Evolutionary conservation across 768 basidiomycete genomes (phyloP).

Genomic region (Leccinum imitatum): DNA sequence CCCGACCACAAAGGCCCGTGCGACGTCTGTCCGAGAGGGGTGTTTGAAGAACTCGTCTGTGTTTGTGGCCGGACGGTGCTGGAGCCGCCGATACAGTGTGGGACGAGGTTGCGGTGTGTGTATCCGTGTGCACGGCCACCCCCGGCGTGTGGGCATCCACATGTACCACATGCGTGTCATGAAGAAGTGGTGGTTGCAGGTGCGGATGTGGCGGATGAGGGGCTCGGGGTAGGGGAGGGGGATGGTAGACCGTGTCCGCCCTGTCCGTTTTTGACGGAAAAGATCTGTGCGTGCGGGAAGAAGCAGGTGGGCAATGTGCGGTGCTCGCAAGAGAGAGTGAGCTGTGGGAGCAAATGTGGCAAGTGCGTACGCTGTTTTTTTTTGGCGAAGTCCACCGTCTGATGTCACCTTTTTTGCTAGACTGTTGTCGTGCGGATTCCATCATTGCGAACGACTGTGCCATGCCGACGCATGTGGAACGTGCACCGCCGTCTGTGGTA

Average conservation of each 20-base stretch:
- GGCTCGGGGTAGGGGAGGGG: conserved; percentile 6
- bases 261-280: conserved; percentile 77
- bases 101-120: conserved; percentile 71
- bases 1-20: conserved; percentile 84
- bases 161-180: conserved; percentile 79
- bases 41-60: conserved; percentile 91
- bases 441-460: conserved; percentile 80
- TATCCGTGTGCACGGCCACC: conserved; percentile 76
- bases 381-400: background rate
- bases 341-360: conserved; percentile 81
- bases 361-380: conserved; percentile 45
- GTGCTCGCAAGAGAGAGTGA: conserved; percentile 79
- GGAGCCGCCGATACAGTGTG: conserved; percentile 88
- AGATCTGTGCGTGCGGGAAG: conserved; percentile 89
- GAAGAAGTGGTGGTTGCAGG: conserved; percentile 47
- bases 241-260: conserved; percentile 62
- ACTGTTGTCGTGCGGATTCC: conserved; percentile 81
- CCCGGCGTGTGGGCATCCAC: conserved; percentile 81
- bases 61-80: conserved; percentile 83
- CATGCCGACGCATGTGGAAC: conserved; percentile 80
- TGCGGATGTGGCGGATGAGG: conserved; percentile 26
- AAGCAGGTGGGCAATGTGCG: conserved; percentile 72
- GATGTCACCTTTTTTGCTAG: conserved; percentile 31
- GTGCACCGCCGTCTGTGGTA: conserved; percentile 80
- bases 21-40: conserved; percentile 79